Conservation (phyloP, 345 rosid genomes). For the Syzygium aqueum region DNA sequence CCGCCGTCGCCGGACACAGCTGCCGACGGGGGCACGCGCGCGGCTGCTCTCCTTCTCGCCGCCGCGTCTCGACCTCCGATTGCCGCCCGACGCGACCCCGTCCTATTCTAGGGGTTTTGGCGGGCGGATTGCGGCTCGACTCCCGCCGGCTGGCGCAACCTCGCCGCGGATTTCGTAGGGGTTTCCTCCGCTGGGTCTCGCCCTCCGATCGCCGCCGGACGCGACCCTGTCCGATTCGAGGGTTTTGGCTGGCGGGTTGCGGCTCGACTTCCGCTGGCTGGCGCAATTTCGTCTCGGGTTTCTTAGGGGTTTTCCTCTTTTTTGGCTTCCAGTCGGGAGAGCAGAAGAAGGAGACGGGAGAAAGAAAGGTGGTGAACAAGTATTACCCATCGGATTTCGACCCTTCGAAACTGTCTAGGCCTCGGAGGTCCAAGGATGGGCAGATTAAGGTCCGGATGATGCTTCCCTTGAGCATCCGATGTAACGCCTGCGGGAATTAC, state of each 20-base stretch:
- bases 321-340: no score
- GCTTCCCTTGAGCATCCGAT: constrained; percentile 95
- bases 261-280: no score
- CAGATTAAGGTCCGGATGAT: constrained; percentile 93
- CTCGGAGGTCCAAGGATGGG: constrained; percentile 62
- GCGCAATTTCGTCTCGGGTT: no score
- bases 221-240: no score
- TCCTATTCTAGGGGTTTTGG: no score
- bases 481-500: constrained; percentile 69
- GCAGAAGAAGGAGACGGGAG: constrained; percentile 37
- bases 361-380: constrained; percentile 70
- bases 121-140: no score
- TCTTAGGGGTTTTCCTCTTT: no score
- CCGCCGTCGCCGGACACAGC: no score
- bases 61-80: fast-evolving
- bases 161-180: no score
- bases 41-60: background rate
- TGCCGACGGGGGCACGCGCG: fast-evolving
- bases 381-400: constrained; percentile 87
- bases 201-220: background rate
- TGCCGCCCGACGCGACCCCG: background rate
- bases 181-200: fast-evolving
- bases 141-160: no score
- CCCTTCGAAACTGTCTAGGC: constrained; percentile 68
- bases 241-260: no score